These are phyloP conservation scores for Kandelia obovata DNA, from an alignment of 345 rosid genomes.

Conservation along the genomic window DNA sequence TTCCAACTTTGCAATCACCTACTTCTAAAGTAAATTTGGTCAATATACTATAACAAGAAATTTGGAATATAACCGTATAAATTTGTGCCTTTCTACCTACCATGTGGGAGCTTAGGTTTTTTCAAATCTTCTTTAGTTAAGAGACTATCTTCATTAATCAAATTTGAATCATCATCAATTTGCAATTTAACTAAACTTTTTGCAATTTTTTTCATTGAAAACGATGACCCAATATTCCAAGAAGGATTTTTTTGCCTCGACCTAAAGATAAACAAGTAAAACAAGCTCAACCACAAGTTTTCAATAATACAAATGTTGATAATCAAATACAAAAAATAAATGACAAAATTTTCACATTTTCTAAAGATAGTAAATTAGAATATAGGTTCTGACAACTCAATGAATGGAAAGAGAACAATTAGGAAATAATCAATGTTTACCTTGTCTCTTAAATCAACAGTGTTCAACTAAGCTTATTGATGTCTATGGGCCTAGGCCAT, in stretches of 20 bases:
- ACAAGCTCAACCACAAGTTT: not conserved
- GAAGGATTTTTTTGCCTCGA: conserved; percentile 73
- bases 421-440: too few species aligned
- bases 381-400: too few species aligned
- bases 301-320: not conserved
- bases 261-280: conserved; percentile 27
- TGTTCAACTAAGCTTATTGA: too few species aligned
- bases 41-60: not conserved
- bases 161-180: conserved; percentile 63
- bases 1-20: conserved; percentile 77
- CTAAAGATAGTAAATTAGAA: too few species aligned
- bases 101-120: conserved; percentile 67
- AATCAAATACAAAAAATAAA: not conserved
- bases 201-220: conserved; percentile 58
- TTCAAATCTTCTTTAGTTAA: conserved; percentile 79
- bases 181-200: conserved; percentile 51
- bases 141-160: conserved; percentile 94
- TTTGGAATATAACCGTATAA: not conserved
- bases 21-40: conserved; percentile 32
- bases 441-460: too few species aligned
- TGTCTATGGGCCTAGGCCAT: too few species aligned
- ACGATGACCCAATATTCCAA: conserved; percentile 84
- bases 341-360: not conserved
- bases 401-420: too few species aligned
- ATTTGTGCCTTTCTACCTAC: conserved; percentile 29